These are phyloP conservation scores for Ophiobolus disseminans DNA, from an alignment of 2,329 filamentous ascomycete genomes.

Conservation along the genomic window DNA sequence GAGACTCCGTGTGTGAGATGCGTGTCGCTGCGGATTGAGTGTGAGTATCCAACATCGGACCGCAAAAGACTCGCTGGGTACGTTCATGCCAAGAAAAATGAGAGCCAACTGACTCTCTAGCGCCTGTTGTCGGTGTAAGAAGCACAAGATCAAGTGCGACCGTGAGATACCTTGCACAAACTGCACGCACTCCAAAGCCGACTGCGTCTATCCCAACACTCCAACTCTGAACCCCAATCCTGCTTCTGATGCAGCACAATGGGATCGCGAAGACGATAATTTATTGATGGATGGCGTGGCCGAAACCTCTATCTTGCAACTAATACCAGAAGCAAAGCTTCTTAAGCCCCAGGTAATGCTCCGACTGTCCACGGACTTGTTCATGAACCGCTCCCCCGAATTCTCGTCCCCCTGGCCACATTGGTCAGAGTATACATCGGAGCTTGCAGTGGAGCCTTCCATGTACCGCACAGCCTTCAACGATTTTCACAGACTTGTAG, in stretches of 20 bases:
- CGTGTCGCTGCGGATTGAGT: too few species aligned
- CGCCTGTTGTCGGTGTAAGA: conserved; percentile 14
- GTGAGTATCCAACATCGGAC: too few species aligned
- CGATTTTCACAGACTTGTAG: conserved; percentile 73
- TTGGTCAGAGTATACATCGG: conserved; percentile 40
- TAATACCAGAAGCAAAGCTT: conserved; percentile 43
- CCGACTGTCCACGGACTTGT: conserved; percentile 39
- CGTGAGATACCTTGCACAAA: conserved; percentile 15
- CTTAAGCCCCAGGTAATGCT: conserved; percentile 39
- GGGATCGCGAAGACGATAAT: background rate
- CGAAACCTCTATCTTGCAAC: conserved; percentile 23
- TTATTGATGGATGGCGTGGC: background rate
- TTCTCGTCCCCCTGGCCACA: conserved; percentile 38
- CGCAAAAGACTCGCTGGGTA: conserved; percentile 5
- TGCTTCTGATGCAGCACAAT: background rate
- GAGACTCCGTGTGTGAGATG: too few species aligned
- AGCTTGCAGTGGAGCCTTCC: conserved; percentile 60
- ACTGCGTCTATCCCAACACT: conserved; percentile 4
- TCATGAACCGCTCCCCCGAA: conserved; percentile 46
- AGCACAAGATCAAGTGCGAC: conserved; percentile 20
- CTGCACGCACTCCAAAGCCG: conserved; percentile 8
- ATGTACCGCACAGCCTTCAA: conserved; percentile 77
- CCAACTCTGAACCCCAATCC: background rate
- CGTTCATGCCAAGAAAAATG: background rate
- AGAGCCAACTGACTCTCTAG: background rate